These are phyloP conservation scores for Myotisia sp. DNA, from an alignment of 2,329 filamentous ascomycete genomes.

Conservation along the genomic window DNA sequence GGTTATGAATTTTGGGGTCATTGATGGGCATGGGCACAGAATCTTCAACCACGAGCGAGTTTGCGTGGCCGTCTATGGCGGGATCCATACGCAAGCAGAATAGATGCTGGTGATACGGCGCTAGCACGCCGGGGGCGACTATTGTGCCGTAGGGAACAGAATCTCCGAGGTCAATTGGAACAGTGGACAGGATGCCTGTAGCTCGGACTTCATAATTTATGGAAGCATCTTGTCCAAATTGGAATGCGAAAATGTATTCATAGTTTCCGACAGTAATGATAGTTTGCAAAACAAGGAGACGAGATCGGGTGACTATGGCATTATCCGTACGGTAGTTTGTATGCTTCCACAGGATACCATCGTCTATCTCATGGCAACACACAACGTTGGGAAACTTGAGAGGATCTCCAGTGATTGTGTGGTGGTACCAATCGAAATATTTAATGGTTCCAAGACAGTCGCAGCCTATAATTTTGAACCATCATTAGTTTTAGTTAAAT, in stretches of 20 bases:
- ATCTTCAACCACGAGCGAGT: conserved; percentile 42
- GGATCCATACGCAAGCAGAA: conserved; percentile 54
- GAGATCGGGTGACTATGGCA: conserved; percentile 44
- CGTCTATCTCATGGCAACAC: conserved; percentile 53
- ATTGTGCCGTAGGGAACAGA: conserved; percentile 51
- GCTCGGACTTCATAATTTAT: conserved; percentile 29
- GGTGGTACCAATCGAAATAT: conserved; percentile 46
- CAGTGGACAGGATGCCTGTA: conserved; percentile 48
- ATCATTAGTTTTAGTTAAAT: too few relatives aligned
- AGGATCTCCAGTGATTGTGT: conserved; percentile 41
- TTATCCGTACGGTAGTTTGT: conserved; percentile 52
- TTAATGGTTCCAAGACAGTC: conserved; percentile 51
- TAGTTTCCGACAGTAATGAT: conserved; percentile 32
- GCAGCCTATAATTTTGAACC: conserved; percentile 5
- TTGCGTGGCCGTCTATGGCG: conserved; percentile 42
- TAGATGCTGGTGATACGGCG: conserved; percentile 59
- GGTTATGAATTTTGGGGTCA: conserved; percentile 32
- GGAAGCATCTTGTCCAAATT: conserved; percentile 38
- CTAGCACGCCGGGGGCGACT: conserved; percentile 52
- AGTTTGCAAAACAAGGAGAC: conserved; percentile 48
- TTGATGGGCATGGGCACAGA: conserved; percentile 45
- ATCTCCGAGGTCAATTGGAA: conserved; percentile 47
- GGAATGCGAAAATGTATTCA: conserved; percentile 32
- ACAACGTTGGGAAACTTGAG: conserved; percentile 46
- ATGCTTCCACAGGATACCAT: conserved; percentile 54